Evolutionary conservation across 1,284 basidiomycete genomes (phyloP), one percentile per base, ranked within the genome.

Genomic region (Sanghuangporus baumii): DNA sequence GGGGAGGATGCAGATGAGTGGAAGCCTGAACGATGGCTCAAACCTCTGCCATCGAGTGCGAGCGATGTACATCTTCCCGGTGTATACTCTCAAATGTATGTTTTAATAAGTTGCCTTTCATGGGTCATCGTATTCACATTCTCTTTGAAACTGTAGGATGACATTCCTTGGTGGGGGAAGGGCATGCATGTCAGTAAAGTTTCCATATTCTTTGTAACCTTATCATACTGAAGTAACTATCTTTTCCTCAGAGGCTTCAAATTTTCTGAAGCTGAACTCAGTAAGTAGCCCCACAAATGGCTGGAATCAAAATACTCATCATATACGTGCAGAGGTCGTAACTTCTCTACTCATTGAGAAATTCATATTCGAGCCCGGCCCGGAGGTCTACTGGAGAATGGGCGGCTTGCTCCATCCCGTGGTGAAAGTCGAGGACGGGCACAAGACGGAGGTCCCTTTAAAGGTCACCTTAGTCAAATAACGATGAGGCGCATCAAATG

Each of bases 1-100:
- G 68, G 67, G 34, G 46, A 57, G n/a, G 67, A 67, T 41, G 64
- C 69, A 12, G 55, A 61, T 1, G 65, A 67, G 31, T 70, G 67
- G 67, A 62, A 62, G 41, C 69, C 69, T 2, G 68, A 69, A 60
- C 60, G 69, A 9, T 70, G 69, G 69, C 51, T 69, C 16, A 46
- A 56, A 26, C 37, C 60, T 23, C 51, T 64, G n/a, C 64, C 63
- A 14, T 18, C 40, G 48, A 63, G 47, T 12, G 64, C 59, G 12
- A 40, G 52, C 1, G 63, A 52, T 23, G 65, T 63, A 2, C 63
- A 57, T n/a, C 50, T 68, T 2, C 68, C 69, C 5, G 69, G 69
- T 7, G 60, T 70, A 8, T 70, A 69, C 48, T 60, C 68, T 7
- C 60, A 60, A 20, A 67, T 65, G 69, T 70, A 56, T 50, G 69